These are phyloP conservation scores for Scheffersomyces cryptocercus DNA, from an alignment of 1,139 yeast species.

Conservation along the genomic window DNA sequence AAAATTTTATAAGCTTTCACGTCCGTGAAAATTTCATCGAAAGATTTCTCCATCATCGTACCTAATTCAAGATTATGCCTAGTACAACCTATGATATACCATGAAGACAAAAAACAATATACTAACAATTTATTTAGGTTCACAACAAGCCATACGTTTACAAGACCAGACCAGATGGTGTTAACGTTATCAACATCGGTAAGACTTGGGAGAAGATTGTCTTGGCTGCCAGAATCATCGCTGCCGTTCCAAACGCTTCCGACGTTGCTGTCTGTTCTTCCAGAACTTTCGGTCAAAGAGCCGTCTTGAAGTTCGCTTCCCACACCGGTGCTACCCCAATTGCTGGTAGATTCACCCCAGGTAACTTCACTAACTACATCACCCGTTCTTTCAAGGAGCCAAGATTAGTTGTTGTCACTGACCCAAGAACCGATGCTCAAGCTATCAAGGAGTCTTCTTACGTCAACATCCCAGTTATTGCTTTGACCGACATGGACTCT, in stretches of 20 bases:
- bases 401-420: conserved; percentile 98
- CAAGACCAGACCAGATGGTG: conserved; percentile 99
- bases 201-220: conserved; percentile 99
- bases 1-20: background rate
- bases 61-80: no score
- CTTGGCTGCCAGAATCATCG: conserved; percentile 99
- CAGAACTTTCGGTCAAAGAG: conserved; percentile 99
- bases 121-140: conserved; percentile 60
- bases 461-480: conserved; percentile 99
- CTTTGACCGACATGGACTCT: conserved; percentile 97
- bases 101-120: conserved; percentile 4
- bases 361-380: conserved; percentile 99
- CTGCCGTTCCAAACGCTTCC: conserved; percentile 97
- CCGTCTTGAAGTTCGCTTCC: conserved; percentile 98
- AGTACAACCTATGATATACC: no score
- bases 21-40: background rate
- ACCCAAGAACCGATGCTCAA: conserved; percentile 99
- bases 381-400: conserved; percentile 99
- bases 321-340: conserved; percentile 99
- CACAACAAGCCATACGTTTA: conserved; percentile 99
- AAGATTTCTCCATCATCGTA: background rate
- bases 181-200: conserved; percentile 95
- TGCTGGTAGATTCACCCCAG: conserved; percentile 99
- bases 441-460: conserved; percentile 99
- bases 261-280: conserved; percentile 99